Percentiles rank a stretch among this genome's conserved stretches.
phyloP scores from a whole-genome alignment of 352 stramenopile genomes.

The Globisporangium ultimum region DNA sequence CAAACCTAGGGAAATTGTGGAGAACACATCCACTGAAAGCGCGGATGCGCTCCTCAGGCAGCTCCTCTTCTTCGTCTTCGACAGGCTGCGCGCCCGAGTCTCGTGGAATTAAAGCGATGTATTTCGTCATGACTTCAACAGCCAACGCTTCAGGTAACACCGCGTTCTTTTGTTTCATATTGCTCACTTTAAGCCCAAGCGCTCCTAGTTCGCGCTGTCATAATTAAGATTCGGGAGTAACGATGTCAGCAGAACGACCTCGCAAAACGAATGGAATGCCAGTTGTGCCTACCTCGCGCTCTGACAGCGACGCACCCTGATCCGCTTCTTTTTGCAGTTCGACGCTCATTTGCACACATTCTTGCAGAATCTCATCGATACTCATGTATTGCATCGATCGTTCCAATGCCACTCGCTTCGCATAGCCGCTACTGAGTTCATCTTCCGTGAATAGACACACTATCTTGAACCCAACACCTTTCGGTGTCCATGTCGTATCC shows the following conservation, averaged over 20 bases:
- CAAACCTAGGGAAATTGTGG: conserved; percentile 57
- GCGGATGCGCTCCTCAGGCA: neutral
- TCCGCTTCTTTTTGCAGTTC: conserved; percentile 49
- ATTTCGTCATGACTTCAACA: conserved; percentile 44
- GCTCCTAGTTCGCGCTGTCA: conserved; percentile 45
- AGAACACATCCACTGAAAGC: conserved; percentile 28
- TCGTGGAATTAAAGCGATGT: conserved; percentile 22
- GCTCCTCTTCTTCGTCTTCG: neutral
- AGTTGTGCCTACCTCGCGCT: conserved; percentile 41
- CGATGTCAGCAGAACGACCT: neutral
- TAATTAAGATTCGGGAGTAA: neutral
- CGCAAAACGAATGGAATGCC: neutral
- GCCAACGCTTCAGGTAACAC: conserved; percentile 35
- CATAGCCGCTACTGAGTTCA: conserved; percentile 15
- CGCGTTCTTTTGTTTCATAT: conserved; percentile 44
- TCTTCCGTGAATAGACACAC: conserved; percentile 31
- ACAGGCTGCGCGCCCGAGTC: neutral
- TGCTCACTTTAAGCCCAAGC: conserved; percentile 40
- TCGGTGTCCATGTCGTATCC: conserved; percentile 12
- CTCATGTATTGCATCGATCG: conserved; percentile 29
- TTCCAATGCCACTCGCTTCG: conserved; percentile 29
- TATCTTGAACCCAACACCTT: conserved; percentile 12
- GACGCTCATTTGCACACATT: conserved; percentile 49
- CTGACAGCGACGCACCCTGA: conserved; percentile 21
- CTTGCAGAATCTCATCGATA: conserved; percentile 45